Evolutionary conservation across 1,284 basidiomycete species (phyloP), one percentile per base, ranked within the genome.

Genomic region (Ustilago tritici): DNA sequence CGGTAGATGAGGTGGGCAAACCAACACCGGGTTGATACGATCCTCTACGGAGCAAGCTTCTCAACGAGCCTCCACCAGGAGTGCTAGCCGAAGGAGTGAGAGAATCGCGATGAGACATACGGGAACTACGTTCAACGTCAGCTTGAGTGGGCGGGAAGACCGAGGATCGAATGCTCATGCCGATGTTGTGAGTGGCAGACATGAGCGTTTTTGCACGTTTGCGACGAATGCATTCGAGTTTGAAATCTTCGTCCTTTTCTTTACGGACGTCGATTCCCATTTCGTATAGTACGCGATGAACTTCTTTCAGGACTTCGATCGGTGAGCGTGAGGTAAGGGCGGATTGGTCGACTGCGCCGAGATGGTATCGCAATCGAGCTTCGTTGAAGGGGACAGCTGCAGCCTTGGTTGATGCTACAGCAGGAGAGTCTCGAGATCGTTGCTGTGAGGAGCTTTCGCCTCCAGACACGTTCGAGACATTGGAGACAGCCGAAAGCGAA

Each of bases 221-320:
- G 15, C 77, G 68, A 31, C 84, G 82, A 28, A 85, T 55, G 57
- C 84, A 85, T 53, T 85, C 84, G 28, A 85, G 61, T 65, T 83
- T 83, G 66, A 82, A 84, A 50, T 84, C 89, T 93, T 95, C 88
- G 91, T 97, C 84, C 95, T 93, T 77, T 90, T 92, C 88, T 56
- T 91, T 88, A 82, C 93, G 91, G 75, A 95, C 89, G 56, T 96
- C 94, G 66, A 99, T 89, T 28, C 96, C 97, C 94, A 99, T 95
- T 49, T 90, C 90, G 80, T 92, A 90, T 65, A 99, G 88, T 17
- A 95, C 92, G 68, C 89, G 89, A 79, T 90, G 89, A 40, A 98
- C 90, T 84, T 95, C 93, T 69, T 89, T 90, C 88, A 99, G 93
- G 50, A 98, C 94, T 74, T 94, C 92, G 7, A 91, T 90, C 14